Base-by-base conservation (phyloP, 768 basidiomycete species). In the Agrocybe chaxingu region DNA sequence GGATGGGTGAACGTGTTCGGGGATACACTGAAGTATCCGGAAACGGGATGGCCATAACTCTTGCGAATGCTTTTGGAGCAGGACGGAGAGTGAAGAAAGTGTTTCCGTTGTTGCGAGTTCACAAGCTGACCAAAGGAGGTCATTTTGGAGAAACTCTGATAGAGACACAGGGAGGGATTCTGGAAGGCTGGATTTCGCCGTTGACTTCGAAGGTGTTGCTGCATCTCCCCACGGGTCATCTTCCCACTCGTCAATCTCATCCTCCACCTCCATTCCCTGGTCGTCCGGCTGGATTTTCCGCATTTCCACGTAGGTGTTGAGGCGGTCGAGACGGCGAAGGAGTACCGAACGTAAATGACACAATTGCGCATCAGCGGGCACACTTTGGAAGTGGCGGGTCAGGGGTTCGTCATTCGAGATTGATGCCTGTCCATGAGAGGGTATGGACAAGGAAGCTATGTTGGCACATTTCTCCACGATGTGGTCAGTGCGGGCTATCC, bases 231-330 rank as follows among this genome's bases (percentile, higher is more conserved):
- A 90, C 9, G 88, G 87, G 63, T 89, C 86, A 57, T 86, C 88
- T 57, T 82, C 81, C 87, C 86, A 89, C 45, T 85, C 87, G 37
- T 81, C 81, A 48, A 75, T 74, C 16, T 74, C 72, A 48, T 76
- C 76, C 46, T 84, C 81, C 8, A 76, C 73, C 9, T 72, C 64
- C 31, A 68, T 64, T 36, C 62, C 60, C 4, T 50, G 62, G 32
- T 58, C 53, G 31, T 62, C 57, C 19, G 76, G 64, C 9, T 71
- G 56, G 16, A 65, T 71, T 54, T 75, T 74, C 60, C 68, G 78
- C 57, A 91, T 75, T 58, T 85, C 78, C 16, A 79, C 71, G 51
- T 77, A 92, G n/a, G 88, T 89, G 54, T 83, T 85, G 42, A 92
- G 71, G 42, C 79, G 72, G 64, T 90, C 87, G 30, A 82, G 69